phyloP scores from a whole-genome alignment of 192 early-diverging fungal genomes.

The Backusella sp. region DNA sequence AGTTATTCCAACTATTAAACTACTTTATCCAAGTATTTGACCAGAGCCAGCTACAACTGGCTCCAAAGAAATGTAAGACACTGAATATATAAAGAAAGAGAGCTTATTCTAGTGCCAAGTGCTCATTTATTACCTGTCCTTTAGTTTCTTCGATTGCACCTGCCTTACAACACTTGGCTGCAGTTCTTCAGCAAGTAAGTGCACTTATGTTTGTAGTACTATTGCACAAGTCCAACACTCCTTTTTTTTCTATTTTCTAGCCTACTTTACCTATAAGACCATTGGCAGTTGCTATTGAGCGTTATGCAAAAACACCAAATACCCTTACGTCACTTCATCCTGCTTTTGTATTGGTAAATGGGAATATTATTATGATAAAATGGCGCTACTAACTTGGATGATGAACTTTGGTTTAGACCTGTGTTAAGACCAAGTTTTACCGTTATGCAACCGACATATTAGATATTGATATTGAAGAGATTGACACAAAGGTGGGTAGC shows the following conservation, averaged over 20 bases:
- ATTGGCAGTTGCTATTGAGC: conserved; percentile 34
- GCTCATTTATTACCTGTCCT: neutral
- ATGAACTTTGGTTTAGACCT: conserved; percentile 29
- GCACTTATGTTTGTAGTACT: neutral
- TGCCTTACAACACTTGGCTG: conserved; percentile 39
- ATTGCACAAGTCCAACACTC: neutral
- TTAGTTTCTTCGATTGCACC: conserved; percentile 42
- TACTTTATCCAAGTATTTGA: conserved; percentile 43
- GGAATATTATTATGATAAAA: neutral
- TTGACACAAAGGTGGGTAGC: conserved; percentile 41
- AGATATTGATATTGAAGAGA: conserved; percentile 48
- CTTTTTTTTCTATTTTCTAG: conserved; percentile 21
- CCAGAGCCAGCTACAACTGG: conserved; percentile 32
- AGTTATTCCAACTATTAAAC: conserved; percentile 37
- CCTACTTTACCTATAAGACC: conserved; percentile 41
- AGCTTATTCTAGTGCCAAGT: neutral
- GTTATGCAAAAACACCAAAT: conserved; percentile 34
- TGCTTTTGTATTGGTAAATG: conserved; percentile 32
- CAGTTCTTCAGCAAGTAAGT: conserved; percentile 33
- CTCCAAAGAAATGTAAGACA: conserved; percentile 40
- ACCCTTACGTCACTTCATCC: conserved; percentile 48
- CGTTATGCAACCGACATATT: conserved; percentile 48
- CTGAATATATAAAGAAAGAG: neutral
- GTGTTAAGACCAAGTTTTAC: conserved; percentile 47
- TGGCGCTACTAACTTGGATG: neutral